These are phyloP conservation scores for Xylariaceae sp. DNA, from an alignment of 2,329 filamentous ascomycete genomes.

Conservation along the genomic window DNA sequence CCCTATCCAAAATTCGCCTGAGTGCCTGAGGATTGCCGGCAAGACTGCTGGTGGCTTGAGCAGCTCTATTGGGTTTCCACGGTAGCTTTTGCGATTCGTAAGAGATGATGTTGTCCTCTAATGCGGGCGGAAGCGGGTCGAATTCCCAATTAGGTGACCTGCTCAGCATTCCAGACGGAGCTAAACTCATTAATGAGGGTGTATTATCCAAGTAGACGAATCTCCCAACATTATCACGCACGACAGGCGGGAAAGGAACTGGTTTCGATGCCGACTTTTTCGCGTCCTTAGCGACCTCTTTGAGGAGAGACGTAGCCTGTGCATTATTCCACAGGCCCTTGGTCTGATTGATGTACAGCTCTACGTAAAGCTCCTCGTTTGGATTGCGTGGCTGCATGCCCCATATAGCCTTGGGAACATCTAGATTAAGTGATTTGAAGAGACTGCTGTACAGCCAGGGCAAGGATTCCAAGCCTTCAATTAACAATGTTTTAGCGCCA, in stretches of 20 bases:
- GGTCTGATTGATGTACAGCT: slow-evolving; percentile 74
- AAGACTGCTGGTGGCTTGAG: not conserved
- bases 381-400: slow-evolving; percentile 69
- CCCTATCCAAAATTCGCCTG: slow-evolving; percentile 24
- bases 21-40: slow-evolving; percentile 17
- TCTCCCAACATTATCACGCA: slow-evolving; percentile 62
- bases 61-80: slow-evolving; percentile 40
- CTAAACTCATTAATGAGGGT: slow-evolving; percentile 67
- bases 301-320: slow-evolving; percentile 68
- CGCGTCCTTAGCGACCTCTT: slow-evolving; percentile 66
- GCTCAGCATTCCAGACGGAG: slow-evolving; percentile 67
- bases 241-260: slow-evolving; percentile 43
- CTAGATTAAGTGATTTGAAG: slow-evolving; percentile 78
- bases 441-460: slow-evolving; percentile 86
- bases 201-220: slow-evolving; percentile 80
- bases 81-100: slow-evolving; percentile 46
- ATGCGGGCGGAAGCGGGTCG: slow-evolving; percentile 76
- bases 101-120: slow-evolving; percentile 56
- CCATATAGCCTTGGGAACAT: slow-evolving; percentile 81
- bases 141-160: slow-evolving; percentile 72
- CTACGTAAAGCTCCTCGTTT: slow-evolving; percentile 69
- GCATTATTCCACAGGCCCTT: slow-evolving; percentile 87
- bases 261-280: slow-evolving; percentile 45
- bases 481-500: slow-evolving; percentile 67
- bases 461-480: slow-evolving; percentile 68